Evolutionary conservation across 305 asterid genomes (phyloP), one percentile per base, ranked within the genome.

Genomic region (Fraxinus albicans): DNA sequence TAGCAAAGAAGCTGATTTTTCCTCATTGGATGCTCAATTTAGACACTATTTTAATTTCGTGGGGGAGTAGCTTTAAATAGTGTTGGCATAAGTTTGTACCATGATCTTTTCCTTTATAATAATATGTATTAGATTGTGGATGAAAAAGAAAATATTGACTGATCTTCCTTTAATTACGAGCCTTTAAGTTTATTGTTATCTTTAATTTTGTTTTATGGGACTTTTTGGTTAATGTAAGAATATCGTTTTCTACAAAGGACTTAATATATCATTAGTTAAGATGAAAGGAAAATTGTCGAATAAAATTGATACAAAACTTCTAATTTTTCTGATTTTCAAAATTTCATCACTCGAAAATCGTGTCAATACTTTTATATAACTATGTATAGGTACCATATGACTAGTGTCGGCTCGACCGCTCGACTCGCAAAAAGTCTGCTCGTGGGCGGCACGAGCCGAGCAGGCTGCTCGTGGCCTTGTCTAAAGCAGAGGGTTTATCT

Each of bases 21-120:
- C 80, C 33, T 83, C 86, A 84, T 88, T 85, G 88, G 89, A 86
- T 85, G 87, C 87, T 86, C 87, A 75, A 76, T 47, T 75, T 73
- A 69, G 4, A 69, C 75, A 69, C 33, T 35, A 65, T 34, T 85
- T 47, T 63, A 55, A 36, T 80, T 25, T 75, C 42, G 89, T 85
- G 88, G 91, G 75, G 60, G 83, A 63, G 85, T 77, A 40, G 13
- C 27, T 75, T 77, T 77, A 33, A 81, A 21, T 84, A 77, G 86
- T 80, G 73, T 78, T 86, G 80, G 65, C 77, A 79, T 80, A 58
- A 69, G 73, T 79, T 84, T 34, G 81, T 73, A 80, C 75, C 77
- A 81, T 79, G 29, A 69, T 75, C n/a, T 33, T 82, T 75, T 67
- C 17, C 63, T 77, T 75, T 17, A 17, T 53, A 3, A 15, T 27